phyloP scores from a whole-genome alignment of 2,329 filamentous ascomycete genomes.

The Ophiocordyceps camponoti-rufipedis region DNA sequence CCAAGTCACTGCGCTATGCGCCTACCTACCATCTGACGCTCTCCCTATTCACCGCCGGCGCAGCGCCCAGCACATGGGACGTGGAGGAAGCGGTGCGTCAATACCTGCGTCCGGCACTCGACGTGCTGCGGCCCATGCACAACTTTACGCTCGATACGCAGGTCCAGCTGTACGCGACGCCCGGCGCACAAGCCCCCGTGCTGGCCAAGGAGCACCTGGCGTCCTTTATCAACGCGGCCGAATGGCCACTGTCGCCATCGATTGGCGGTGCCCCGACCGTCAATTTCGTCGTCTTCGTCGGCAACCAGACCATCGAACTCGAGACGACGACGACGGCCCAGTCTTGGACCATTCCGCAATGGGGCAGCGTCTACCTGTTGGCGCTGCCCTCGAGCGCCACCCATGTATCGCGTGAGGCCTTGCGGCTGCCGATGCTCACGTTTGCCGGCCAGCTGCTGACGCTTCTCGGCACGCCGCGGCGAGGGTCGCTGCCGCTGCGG shows the following conservation, averaged over 20 bases:
- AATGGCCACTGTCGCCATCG: conserved; percentile 90
- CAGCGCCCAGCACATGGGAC: conserved; percentile 73
- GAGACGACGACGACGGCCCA: conserved; percentile 31
- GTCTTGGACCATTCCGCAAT: conserved; percentile 87
- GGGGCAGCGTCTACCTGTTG: conserved; percentile 58
- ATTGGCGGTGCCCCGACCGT: conserved; percentile 87
- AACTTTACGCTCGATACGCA: conserved; percentile 95
- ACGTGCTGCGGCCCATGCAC: conserved; percentile 65
- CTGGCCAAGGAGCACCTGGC: conserved; percentile 75
- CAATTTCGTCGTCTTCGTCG: conserved; percentile 88
- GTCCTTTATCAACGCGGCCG: conserved; percentile 91
- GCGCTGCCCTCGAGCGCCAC: conserved; percentile 19
- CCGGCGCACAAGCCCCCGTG: conserved; percentile 42
- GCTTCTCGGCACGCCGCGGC: conserved; percentile 67
- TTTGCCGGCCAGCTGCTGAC: conserved; percentile 85
- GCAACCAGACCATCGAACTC: conserved; percentile 50
- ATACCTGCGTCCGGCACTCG: conserved; percentile 67
- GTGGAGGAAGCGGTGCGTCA: conserved; percentile 65
- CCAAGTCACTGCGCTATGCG: conserved; percentile 75
- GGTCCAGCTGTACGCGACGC: conserved; percentile 78
- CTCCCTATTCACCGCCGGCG: conserved; percentile 73
- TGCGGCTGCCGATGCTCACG: conserved; percentile 68
- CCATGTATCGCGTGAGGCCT: conserved; percentile 42
- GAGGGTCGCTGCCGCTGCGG: conserved; percentile 68
- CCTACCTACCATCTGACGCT: conserved; percentile 92